Evolutionary conservation across 306 rosid species (phyloP), one percentile per base, ranked within the genome.

Genomic region (Acacia acuminata): DNA sequence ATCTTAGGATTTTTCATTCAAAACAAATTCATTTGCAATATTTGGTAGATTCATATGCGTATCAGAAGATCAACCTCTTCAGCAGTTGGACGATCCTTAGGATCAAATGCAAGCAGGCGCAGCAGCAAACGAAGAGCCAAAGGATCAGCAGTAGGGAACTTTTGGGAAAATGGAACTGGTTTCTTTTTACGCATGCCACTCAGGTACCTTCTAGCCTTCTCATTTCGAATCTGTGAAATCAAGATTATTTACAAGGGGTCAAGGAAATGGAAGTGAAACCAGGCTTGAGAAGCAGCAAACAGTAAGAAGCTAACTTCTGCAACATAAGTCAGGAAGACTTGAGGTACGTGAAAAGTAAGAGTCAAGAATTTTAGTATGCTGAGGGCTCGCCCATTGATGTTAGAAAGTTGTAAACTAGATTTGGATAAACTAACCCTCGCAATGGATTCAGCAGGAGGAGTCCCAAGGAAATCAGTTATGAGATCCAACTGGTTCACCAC

Each of bases 401-500:
- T 77, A 80, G 56, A 80, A 86, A 81, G 69, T 50, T 25, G 75
- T 61, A 53, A 67, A 56, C 27, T 66, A 75, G 64, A 75, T 84
- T 74, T 71, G 72, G 61, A 79, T 66, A 83, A 65, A 88, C 99
- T 78, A 70, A 96, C 99, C 96, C 94, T 92, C 3, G 97, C 89
- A 92, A 83, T 94, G 82, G 94, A 85, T 87, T 94, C 98, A 20
- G 94, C 36, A 24, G 99, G 77, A 80, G 99, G 98, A 24, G 94
- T 94, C 75, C 99, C 99, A 82, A 96, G 98, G 83, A 96, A 90
- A 90, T 96, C 99, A 24, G 98, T 94, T 96, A 96, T 96, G 84
- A 96, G 92, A 87, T 96, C 99, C 88, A 96, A 89, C 79, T 96
- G 98, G 86, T 96, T 98, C 79, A 96, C 99, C 84, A 96, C 99